Conservation (phyloP, 257 asterid species). For the Penstemon newberryi region DNA sequence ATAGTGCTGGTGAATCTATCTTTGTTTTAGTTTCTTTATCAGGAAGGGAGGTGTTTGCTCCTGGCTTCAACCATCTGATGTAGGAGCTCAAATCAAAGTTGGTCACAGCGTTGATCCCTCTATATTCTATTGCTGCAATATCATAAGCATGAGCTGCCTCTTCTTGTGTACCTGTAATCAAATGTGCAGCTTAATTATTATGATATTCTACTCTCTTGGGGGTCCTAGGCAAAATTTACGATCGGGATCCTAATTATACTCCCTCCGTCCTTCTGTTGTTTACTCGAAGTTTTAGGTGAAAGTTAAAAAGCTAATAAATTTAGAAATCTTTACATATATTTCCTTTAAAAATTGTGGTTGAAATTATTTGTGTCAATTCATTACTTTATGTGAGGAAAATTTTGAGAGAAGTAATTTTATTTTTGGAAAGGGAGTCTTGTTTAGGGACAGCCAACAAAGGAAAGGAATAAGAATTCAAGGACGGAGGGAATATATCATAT, state of each 20-base stretch:
- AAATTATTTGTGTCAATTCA: no score
- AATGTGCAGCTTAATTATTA: background rate
- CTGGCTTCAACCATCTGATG: constrained; percentile 51
- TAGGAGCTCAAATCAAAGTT: constrained; percentile 51
- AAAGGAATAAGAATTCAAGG: no score
- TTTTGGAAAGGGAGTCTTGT: no score
- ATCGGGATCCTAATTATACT: no score
- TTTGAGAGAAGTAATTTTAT: no score
- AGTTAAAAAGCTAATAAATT: background rate
- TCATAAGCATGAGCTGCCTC: constrained; percentile 62
- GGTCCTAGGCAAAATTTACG: no score
- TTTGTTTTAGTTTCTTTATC: constrained; percentile 27
- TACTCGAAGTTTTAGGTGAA: no score
- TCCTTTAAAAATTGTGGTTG: background rate
- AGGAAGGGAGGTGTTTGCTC: constrained; percentile 22
- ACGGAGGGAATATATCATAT: no score
- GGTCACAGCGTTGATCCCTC: constrained; percentile 54
- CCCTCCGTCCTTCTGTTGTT: background rate
- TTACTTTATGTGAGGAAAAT: no score
- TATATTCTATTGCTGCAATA: constrained; percentile 50
- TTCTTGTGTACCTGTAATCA: constrained; percentile 49
- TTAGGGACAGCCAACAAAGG: no score
- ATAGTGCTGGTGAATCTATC: background rate
- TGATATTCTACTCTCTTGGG: background rate
- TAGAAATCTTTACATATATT: background rate